phyloP scores from a whole-genome alignment of 1,284 basidiomycete species.

The Cryptococcus sp. region DNA sequence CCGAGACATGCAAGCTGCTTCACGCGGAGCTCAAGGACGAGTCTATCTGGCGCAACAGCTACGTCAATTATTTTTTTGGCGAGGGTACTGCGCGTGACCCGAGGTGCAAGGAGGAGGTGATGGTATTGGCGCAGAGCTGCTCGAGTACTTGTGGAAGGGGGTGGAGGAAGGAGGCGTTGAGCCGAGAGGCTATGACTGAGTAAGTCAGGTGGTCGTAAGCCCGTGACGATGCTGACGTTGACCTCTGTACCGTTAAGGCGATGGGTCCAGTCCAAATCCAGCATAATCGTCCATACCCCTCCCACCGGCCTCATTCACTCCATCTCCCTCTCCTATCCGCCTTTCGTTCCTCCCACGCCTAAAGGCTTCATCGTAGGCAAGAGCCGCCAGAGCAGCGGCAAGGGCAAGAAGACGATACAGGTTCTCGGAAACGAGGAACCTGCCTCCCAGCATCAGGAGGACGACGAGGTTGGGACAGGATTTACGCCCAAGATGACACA shows the following conservation, averaged over 20 bases:
- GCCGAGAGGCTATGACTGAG: conserved; percentile 43
- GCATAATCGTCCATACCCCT: conserved; percentile 35
- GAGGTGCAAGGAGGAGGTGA: conserved; percentile 23
- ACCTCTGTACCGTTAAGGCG: conserved; percentile 30
- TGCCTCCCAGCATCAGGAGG: not conserved
- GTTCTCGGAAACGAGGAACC: not conserved
- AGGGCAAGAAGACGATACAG: conserved; percentile 1
- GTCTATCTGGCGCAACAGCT: conserved; percentile 42
- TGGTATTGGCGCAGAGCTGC: conserved; percentile 29
- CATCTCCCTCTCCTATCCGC: conserved; percentile 45
- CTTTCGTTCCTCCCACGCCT: conserved; percentile 16
- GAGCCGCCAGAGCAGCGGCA: conserved; percentile 19
- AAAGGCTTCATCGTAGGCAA: conserved; percentile 32
- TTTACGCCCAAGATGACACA: conserved; percentile 33
- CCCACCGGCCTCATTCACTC: conserved; percentile 37
- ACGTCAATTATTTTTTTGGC: conserved; percentile 41
- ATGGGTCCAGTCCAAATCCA: conserved; percentile 37
- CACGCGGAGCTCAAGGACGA: conserved; percentile 33
- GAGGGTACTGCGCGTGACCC: conserved; percentile 22
- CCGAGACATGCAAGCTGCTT: conserved; percentile 33
- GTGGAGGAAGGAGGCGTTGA: conserved; percentile 37
- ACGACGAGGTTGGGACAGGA: not conserved
- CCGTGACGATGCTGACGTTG: not conserved
- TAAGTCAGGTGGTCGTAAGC: conserved; percentile 17
- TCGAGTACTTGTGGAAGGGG: conserved; percentile 21